Percentiles rank a stretch among this genome's conserved stretches.
These are phyloP conservation scores for Artomyces pyxidatus DNA, from an alignment of 768 basidiomycete species.

Conservation along the genomic window DNA sequence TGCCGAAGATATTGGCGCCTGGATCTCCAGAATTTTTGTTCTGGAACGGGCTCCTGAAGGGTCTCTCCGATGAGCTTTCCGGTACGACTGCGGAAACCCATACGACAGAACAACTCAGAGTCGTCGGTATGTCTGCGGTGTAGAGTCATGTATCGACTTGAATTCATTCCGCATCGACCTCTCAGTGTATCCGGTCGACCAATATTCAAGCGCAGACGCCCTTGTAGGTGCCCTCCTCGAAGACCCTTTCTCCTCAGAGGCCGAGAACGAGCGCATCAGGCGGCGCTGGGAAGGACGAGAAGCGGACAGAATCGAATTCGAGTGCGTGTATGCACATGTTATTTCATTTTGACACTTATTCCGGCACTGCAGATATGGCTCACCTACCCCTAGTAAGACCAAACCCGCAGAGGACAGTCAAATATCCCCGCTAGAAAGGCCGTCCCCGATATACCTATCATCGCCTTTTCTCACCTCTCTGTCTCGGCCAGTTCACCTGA, in stretches of 20 bases:
- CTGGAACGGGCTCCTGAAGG: constrained; percentile 8
- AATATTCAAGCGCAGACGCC: constrained; percentile 44
- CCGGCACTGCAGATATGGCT: background rate
- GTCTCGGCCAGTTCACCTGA: constrained; percentile 16
- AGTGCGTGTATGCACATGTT: constrained; percentile 7
- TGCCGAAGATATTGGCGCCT: constrained; percentile 8
- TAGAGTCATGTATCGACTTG: too few species aligned
- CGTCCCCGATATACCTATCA: background rate
- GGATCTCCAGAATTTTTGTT: constrained; percentile 7
- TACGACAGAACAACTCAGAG: background rate
- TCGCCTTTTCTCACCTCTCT: constrained; percentile 11
- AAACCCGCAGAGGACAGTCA: too few species aligned
- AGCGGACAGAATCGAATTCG: constrained; percentile 8
- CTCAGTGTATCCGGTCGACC: constrained; percentile 57
- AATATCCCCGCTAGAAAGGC: background rate
- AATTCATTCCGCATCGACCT: too few species aligned
- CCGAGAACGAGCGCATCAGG: constrained; percentile 34
- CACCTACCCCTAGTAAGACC: too few species aligned
- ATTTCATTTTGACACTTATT: background rate
- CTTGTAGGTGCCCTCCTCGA: constrained; percentile 65
- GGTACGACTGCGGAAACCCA: background rate
- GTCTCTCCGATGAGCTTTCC: constrained; percentile 6
- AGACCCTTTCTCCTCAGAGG: constrained; percentile 58
- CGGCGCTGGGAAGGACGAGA: constrained; percentile 37
- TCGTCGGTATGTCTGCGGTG: constrained; percentile 11